phyloP scores from a whole-genome alignment of 1,284 basidiomycete genomes.

The Leccinum fuscescens region DNA sequence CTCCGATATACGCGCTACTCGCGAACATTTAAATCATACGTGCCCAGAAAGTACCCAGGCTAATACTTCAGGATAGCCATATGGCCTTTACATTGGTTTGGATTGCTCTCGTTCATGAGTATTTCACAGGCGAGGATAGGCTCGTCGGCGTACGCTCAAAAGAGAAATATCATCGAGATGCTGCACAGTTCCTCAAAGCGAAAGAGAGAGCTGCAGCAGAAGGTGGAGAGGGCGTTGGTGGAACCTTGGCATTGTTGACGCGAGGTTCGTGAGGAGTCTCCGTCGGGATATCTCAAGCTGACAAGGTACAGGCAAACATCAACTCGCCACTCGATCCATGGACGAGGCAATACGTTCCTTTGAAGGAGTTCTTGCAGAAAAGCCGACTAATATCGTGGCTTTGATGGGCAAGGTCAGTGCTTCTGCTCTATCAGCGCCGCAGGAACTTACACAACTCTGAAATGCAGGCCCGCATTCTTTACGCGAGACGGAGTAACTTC shows the following conservation, averaged over 20 bases:
- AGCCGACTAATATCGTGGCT: constrained; percentile 82
- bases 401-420: constrained; percentile 68
- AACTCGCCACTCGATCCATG: constrained; percentile 76
- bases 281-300: constrained; percentile 6
- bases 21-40: constrained; percentile 81
- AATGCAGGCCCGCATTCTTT: constrained; percentile 75
- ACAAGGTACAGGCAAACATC: constrained; percentile 61
- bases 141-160: constrained; percentile 62
- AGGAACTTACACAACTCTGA: not conserved
- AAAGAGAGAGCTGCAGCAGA: constrained; percentile 56
- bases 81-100: constrained; percentile 28
- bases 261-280: constrained; percentile 46
- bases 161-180: constrained; percentile 67
- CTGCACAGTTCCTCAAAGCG: constrained; percentile 67
- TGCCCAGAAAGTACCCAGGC: constrained; percentile 79
- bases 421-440: not conserved
- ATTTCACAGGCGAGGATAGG: constrained; percentile 63
- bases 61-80: constrained; percentile 73
- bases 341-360: constrained; percentile 79
- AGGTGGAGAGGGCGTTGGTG: constrained; percentile 48
- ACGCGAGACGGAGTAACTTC: constrained; percentile 71
- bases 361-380: constrained; percentile 74
- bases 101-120: constrained; percentile 6
- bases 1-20: constrained; percentile 74
- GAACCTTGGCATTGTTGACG: constrained; percentile 62